Conservation (phyloP, 202 grass and related monocot genomes). For the Panicum hallii region DNA sequence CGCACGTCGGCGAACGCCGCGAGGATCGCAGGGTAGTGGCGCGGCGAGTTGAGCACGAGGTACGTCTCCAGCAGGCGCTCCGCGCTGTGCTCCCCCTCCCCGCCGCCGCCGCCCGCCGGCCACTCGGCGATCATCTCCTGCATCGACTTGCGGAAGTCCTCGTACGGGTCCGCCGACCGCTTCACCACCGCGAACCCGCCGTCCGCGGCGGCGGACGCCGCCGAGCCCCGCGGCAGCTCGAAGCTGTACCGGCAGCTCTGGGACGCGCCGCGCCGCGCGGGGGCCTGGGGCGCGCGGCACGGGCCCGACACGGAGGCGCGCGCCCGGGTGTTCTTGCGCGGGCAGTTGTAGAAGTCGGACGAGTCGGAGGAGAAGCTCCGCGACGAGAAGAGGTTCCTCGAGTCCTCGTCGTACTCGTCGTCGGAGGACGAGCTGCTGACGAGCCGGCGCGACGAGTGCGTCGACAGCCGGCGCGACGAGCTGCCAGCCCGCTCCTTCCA, state of each 20-base stretch:
- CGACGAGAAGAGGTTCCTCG: slow-evolving; percentile 71
- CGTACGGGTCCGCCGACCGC: slow-evolving; percentile 73
- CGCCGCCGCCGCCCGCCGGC: slow-evolving; percentile 33
- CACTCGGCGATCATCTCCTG: slow-evolving; percentile 85
- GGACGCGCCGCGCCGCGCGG: slow-evolving; percentile 30
- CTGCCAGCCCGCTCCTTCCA: slow-evolving; percentile 44
- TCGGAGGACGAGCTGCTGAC: slow-evolving; percentile 56
- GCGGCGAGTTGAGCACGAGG: slow-evolving; percentile 78
- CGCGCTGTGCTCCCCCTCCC: slow-evolving; percentile 40
- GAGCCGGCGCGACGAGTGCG: slow-evolving; percentile 40
- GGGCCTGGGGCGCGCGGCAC: slow-evolving; percentile 16
- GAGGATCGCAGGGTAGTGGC: slow-evolving; percentile 83
- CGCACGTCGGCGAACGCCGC: slow-evolving; percentile 86
- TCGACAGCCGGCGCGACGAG: slow-evolving; percentile 34
- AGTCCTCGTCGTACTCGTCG: slow-evolving; percentile 64
- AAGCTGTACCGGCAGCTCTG: slow-evolving; percentile 63
- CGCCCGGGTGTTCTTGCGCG: slow-evolving; percentile 28
- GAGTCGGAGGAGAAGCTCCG: slow-evolving; percentile 83
- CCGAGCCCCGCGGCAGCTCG: slow-evolving; percentile 51
- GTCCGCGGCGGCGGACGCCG: slow-evolving; percentile 42
- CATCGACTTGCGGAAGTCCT: slow-evolving; percentile 94
- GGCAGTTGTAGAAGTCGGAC: slow-evolving; percentile 71
- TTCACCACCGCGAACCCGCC: slow-evolving; percentile 81
- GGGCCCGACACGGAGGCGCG: slow-evolving; percentile 61
- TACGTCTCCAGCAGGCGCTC: slow-evolving; percentile 79